These are phyloP conservation scores for Barnettozyma californica DNA, from an alignment of 805 yeast genomes.

Conservation along the genomic window DNA sequence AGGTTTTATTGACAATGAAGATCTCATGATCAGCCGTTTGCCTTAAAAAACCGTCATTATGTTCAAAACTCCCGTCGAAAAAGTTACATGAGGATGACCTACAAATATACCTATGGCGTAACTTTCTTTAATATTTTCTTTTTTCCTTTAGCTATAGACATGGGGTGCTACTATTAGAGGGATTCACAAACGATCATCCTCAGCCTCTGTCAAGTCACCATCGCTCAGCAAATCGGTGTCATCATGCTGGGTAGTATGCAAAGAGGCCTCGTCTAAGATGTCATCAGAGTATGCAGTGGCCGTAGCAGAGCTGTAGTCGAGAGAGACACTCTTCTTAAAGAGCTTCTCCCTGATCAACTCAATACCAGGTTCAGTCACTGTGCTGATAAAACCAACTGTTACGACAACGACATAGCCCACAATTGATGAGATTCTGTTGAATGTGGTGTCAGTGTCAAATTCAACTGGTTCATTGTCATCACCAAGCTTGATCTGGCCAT, in stretches of 20 bases:
- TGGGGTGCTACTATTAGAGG: neutral
- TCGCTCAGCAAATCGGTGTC: constrained; percentile 26
- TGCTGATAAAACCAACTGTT: constrained; percentile 17
- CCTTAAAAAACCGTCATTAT: too few species aligned
- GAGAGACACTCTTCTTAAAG: constrained; percentile 8
- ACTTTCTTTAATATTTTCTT: neutral
- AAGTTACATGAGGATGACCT: too few species aligned
- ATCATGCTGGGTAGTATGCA: constrained; percentile 17
- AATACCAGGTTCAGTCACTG: constrained; percentile 12
- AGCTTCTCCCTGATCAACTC: constrained; percentile 5
- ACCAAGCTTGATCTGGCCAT: constrained; percentile 84
- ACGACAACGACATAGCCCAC: constrained; percentile 30
- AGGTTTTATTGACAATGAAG: too few species aligned
- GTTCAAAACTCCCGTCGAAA: too few species aligned
- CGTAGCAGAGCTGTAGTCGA: constrained; percentile 13
- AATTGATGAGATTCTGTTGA: constrained; percentile 41
- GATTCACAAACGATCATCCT: constrained; percentile 19
- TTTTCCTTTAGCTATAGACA: neutral
- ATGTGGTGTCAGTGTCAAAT: constrained; percentile 53
- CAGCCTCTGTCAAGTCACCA: constrained; percentile 27
- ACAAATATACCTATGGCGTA: neutral
- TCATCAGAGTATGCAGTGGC: constrained; percentile 12
- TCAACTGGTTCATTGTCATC: constrained; percentile 72
- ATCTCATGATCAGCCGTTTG: too few species aligned
- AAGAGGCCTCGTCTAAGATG: constrained; percentile 12